Conservation (phyloP, 768 basidiomycete species). For the Termitomyces sp. region DNA sequence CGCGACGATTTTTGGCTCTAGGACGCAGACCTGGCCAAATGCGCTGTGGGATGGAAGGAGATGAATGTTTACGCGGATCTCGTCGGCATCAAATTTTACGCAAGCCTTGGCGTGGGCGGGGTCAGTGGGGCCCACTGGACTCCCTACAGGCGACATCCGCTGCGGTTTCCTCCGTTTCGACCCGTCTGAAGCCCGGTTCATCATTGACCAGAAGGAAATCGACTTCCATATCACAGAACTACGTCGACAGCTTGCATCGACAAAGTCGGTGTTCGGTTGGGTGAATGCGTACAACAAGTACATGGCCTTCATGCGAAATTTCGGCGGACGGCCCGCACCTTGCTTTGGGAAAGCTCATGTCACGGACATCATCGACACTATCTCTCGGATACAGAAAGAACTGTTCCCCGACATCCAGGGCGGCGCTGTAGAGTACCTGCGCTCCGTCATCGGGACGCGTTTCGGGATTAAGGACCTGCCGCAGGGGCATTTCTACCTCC, state of each 20-base stretch:
- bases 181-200: neutral
- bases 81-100: constrained; percentile 37
- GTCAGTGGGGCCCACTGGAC: neutral
- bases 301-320: constrained; percentile 27
- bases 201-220: constrained; percentile 24
- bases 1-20: constrained; percentile 45
- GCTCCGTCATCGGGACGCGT: constrained; percentile 17
- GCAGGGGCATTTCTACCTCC: neutral
- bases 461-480: neutral
- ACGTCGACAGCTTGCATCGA: constrained; percentile 23
- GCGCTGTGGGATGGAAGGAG: constrained; percentile 34
- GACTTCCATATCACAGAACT: constrained; percentile 26
- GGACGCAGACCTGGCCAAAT: constrained; percentile 27
- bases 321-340: constrained; percentile 22
- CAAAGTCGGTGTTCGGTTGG: constrained; percentile 30
- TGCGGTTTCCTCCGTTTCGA: constrained; percentile 18
- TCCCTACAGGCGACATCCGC: constrained; percentile 15
- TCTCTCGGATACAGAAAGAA: constrained; percentile 22
- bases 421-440: constrained; percentile 18
- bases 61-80: constrained; percentile 36
- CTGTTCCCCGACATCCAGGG: constrained; percentile 19
- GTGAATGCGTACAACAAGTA: constrained; percentile 30
- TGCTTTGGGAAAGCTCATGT: constrained; percentile 13
- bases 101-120: constrained; percentile 38
- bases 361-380: constrained; percentile 20